Base-by-base conservation (phyloP, 2,329 filamentous ascomycete genomes). In the Achaetomium macrosporum region DNA sequence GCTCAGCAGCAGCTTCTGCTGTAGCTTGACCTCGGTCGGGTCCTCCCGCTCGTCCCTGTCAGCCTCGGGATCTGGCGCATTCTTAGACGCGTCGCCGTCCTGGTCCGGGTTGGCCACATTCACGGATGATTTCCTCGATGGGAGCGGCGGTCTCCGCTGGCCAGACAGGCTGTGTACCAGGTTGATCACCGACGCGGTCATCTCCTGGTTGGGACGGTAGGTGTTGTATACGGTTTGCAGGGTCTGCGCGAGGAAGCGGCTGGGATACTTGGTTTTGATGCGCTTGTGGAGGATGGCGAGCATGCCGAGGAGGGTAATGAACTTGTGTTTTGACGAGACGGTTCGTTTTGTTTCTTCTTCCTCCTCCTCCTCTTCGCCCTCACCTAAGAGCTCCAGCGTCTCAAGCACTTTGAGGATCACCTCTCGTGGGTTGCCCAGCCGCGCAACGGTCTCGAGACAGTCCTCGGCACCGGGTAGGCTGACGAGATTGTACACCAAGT, bases 361-460 rank as follows among this genome's bases (percentile, higher is more conserved):
- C 1, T 54, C 61, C 8, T 58, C 59, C 4, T 55, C 51, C 1
- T 57, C 58, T 2, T 69, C 69, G 1, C 68, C 65, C 42, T 71
- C 70, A 9, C 71, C 69, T 25, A 87, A 71, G 15, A 78, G 63
- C 47, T 86, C 81, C 56, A 93, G 73, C 13, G 82, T 80, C 66
- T 91, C 87, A 25, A 88, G 84, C 30, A 90, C 82, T 66, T 91
- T 91, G 61, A 93, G 74, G 54, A 92, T 85, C 42, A 90, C 86
- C 68, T 93, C 88, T 47, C 88, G 76, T 1, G 88, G 88, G 65
- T 92, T 93, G 47, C 88, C 88, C 37, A 90, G 75, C 20, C 84
- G 79, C 31, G 88, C 88, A 48, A 92, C 83, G 30, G 84, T 87
- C 65, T 85, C 80, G 15, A 92, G 74, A 64, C 88, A 90, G 43